phyloP scores from a whole-genome alignment of 1,139 yeast species.

The Candida glucosophila region DNA sequence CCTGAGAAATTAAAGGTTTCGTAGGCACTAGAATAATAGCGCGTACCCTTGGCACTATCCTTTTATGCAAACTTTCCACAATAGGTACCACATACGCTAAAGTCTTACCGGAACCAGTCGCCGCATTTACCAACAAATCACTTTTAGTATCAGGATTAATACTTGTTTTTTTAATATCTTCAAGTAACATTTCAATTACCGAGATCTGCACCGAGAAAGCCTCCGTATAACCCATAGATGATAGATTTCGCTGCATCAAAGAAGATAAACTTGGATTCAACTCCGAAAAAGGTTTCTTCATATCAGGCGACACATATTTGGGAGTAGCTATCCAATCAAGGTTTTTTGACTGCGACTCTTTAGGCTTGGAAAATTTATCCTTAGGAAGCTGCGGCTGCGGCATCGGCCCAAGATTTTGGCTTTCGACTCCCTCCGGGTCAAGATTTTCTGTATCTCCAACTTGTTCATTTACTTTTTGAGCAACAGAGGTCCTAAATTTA shows the following conservation, averaged over 20 bases:
- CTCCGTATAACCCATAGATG: constrained; percentile 30
- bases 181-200: constrained; percentile 50
- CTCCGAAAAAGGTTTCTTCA: constrained; percentile 31
- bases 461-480: constrained; percentile 2
- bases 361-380: constrained; percentile 34
- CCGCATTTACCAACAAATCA: constrained; percentile 82
- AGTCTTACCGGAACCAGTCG: constrained; percentile 97
- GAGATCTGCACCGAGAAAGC: constrained; percentile 80
- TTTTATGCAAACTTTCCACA: constrained; percentile 51
- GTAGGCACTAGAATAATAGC: constrained; percentile 87
- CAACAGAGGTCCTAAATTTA: constrained; percentile 17
- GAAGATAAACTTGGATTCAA: constrained; percentile 25
- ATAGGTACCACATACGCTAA: constrained; percentile 83
- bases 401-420: constrained; percentile 59
- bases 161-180: constrained; percentile 35
- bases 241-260: constrained; percentile 38
- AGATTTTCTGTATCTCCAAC: constrained; percentile 6
- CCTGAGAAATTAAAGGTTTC: constrained; percentile 78
- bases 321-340: constrained; percentile 68
- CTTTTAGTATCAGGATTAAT: constrained; percentile 57
- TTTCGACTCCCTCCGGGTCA: constrained; percentile 18
- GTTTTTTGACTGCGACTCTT: constrained; percentile 29
- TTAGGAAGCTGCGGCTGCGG: constrained; percentile 72
- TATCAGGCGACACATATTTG: constrained; percentile 39
- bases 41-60: constrained; percentile 67